Conservation (phyloP, 768 basidiomycete genomes). For the Mycena albidolilacea region DNA sequence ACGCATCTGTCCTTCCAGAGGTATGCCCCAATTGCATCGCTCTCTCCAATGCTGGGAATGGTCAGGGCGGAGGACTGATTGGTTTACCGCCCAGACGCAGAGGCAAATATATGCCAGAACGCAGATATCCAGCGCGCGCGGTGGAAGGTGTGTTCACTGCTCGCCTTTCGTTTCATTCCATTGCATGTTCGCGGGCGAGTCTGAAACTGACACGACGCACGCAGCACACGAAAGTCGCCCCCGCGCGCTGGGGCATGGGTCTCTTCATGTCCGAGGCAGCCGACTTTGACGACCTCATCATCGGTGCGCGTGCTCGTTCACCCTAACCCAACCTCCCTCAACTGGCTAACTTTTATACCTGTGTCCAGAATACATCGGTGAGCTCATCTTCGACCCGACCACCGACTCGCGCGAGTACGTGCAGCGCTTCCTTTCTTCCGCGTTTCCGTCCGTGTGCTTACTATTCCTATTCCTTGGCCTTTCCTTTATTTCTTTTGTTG, state of each 20-base stretch:
- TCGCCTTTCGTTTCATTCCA: too few relatives aligned
- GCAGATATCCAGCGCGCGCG: slow-evolving; percentile 61
- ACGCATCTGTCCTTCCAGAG: slow-evolving; percentile 36
- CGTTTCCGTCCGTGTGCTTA: too few relatives aligned
- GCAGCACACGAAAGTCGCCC: slow-evolving; percentile 60
- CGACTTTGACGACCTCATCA: slow-evolving; percentile 61
- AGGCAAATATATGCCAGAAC: slow-evolving; percentile 60
- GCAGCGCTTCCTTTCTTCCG: too few relatives aligned
- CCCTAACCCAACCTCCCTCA: too few relatives aligned
- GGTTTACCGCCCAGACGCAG: slow-evolving; percentile 42
- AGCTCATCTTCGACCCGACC: slow-evolving; percentile 67
- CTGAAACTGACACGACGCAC: not conserved
- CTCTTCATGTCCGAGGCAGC: slow-evolving; percentile 64
- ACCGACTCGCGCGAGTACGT: slow-evolving; percentile 67
- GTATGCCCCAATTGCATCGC: slow-evolving; percentile 15
- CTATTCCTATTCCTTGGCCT: not conserved
- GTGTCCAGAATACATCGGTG: slow-evolving; percentile 75
- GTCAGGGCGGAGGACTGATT: too few relatives aligned
- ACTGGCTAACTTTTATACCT: not conserved
- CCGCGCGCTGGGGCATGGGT: slow-evolving; percentile 68
- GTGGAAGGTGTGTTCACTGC: slow-evolving; percentile 55
- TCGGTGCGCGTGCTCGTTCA: slow-evolving; percentile 51
- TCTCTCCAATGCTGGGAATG: not conserved
- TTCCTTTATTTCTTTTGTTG: slow-evolving; percentile 14
- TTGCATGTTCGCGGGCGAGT: too few relatives aligned